These are phyloP conservation scores for Chrysoporthe austroafricana DNA, from an alignment of 2,329 filamentous ascomycete species.

Conservation along the genomic window DNA sequence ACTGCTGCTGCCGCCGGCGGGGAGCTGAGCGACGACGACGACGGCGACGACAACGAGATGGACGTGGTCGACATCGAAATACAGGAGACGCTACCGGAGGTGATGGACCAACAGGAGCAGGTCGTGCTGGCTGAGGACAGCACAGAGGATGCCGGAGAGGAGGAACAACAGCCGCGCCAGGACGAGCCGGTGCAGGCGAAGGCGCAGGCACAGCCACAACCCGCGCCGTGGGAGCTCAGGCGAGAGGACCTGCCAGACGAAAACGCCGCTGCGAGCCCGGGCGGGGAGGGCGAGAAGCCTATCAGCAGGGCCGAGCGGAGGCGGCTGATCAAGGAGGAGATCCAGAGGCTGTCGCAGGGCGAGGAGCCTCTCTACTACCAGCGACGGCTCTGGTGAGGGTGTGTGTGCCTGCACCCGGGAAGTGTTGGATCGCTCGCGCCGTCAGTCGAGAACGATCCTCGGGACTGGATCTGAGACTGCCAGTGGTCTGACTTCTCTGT, in stretches of 20 bases:
- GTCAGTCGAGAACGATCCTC: background rate
- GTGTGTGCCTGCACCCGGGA: background rate
- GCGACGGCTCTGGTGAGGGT: constrained; percentile 54
- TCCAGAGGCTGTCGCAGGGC: constrained; percentile 50
- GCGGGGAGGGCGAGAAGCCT: constrained; percentile 48
- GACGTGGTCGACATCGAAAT: constrained; percentile 24
- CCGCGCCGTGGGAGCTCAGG: constrained; percentile 27
- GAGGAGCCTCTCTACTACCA: constrained; percentile 57
- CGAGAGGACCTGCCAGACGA: constrained; percentile 10
- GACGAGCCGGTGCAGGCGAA: background rate
- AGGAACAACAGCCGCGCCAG: background rate
- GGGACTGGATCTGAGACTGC: background rate
- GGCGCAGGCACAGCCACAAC: constrained; percentile 1
- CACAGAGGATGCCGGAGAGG: constrained; percentile 1
- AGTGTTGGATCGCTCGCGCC: background rate
- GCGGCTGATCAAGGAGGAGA: constrained; percentile 61
- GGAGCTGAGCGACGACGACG: constrained; percentile 7
- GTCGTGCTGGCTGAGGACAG: constrained; percentile 14
- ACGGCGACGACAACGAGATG: constrained; percentile 30
- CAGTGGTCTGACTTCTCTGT: background rate
- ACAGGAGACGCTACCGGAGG: constrained; percentile 27
- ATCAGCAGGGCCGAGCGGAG: constrained; percentile 58
- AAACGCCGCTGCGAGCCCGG: constrained; percentile 40
- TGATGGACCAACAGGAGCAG: constrained; percentile 29
- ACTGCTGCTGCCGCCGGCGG: constrained; percentile 11